Evolutionary conservation across 768 basidiomycete species (phyloP), one percentile per base, ranked within the genome.

Genomic region (Rhizopogon vulgaris): DNA sequence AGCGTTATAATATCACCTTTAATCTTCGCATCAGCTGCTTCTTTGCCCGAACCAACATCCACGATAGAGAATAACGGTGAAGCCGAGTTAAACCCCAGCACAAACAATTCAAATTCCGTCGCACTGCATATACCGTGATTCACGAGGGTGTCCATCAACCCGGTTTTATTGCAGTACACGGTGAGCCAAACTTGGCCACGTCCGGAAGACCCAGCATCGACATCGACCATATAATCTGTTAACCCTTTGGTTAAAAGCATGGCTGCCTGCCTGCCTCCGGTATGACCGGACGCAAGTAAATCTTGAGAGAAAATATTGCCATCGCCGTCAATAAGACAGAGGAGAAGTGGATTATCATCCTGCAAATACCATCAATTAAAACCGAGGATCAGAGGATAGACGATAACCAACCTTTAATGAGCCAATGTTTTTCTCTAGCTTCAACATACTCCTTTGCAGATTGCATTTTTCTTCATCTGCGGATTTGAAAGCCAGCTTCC

Each of bases 1-100:
- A 37, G 28, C 27, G 22, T 49, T 8, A 36, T 30, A 10, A 11
- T 30, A 14, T 42, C 24, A 71, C 73, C 66, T 66, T 73, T 69
- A 56, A 73, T 64, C 71, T 68, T 78, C 38, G 67, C 62, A 56
- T 73, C 70, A 6, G 73, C 73, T 41, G 71, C 69, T 52, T 76
- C 73, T 52, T 74, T 75, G 11, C 71, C 70, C n/a, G 45, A 57
- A 3, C 74, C 74, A 34, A 72, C 73, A 60, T 75, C 73, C 12
- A 72, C 68, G 36, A 75, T 62, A 17, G 68, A 69, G 64, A 73
- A 73, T 49, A 71, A 56, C 12, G 72, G 71, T 3, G 69, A 66
- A 7, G 73, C 67, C 56, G 72, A 68, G 53, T 69, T 73, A 56
- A 75, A 73, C 12, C 73, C 71, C 39, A 64, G 47, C 15, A 71